Evolutionary conservation across 139 green algal genomes (phyloP).

Genomic region (Eudorina sp.): DNA sequence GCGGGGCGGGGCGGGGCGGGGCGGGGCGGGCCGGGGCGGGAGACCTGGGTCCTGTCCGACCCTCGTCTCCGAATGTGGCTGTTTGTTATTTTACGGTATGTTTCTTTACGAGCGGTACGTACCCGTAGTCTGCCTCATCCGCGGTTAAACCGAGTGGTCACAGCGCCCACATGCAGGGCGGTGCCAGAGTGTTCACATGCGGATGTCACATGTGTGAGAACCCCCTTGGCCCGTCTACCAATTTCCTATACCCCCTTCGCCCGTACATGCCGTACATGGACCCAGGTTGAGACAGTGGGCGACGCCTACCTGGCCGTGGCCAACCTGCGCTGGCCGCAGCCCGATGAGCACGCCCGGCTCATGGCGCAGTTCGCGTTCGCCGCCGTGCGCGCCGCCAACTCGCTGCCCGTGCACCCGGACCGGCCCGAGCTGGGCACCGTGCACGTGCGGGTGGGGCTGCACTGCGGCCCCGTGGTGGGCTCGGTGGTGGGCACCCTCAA

Average conservation of each 20-base stretch:
- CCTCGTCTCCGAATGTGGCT: not conserved
- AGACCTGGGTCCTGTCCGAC: not conserved
- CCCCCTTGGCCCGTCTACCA: too few relatives aligned
- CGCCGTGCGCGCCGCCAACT: conserved; percentile 8
- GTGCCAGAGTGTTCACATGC: too few relatives aligned
- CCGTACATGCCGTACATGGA: too few relatives aligned
- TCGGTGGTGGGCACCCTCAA: conserved; percentile 40
- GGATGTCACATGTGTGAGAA: too few relatives aligned
- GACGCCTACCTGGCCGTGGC: conserved; percentile 33
- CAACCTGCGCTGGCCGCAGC: conserved; percentile 46
- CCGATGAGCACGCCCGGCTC: conserved; percentile 29
- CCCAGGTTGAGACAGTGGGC: conserved; percentile 38
- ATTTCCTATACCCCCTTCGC: not conserved
- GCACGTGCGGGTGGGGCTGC: conserved; percentile 50
- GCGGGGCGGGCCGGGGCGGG: not conserved
- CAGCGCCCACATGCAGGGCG: too few relatives aligned
- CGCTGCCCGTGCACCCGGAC: conserved; percentile 15
- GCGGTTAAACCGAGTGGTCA: too few relatives aligned
- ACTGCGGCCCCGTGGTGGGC: conserved; percentile 52
- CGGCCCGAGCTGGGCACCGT: conserved; percentile 34
- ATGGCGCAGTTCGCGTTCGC: conserved; percentile 39
- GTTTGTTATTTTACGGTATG: not conserved
- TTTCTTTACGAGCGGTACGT: not conserved
- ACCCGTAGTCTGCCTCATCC: not conserved
- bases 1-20: not conserved